Conservation (phyloP, 306 rosid species). For the Lablab purpureus region DNA sequence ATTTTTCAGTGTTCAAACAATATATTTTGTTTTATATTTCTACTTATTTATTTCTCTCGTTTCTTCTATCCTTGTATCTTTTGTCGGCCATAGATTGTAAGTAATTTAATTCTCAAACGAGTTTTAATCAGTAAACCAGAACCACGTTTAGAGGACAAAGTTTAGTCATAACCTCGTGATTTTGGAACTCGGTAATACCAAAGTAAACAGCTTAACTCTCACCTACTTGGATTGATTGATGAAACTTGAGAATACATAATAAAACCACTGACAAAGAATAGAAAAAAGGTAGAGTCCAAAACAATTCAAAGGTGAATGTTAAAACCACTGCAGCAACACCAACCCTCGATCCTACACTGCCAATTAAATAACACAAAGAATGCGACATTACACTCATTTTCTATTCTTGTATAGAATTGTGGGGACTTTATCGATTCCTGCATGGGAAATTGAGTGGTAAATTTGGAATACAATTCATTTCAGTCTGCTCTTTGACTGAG, state of each 20-base stretch:
- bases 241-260: neutral
- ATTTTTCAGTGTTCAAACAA: too few species aligned
- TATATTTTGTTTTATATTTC: too few species aligned
- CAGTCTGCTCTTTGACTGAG: constrained; percentile 40
- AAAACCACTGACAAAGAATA: neutral
- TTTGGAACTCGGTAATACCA: neutral
- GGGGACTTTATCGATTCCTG: neutral
- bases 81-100: neutral
- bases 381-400: constrained; percentile 14
- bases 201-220: neutral
- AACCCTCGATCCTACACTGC: neutral
- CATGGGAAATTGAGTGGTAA: constrained; percentile 6
- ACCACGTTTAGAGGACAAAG: neutral
- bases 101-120: neutral
- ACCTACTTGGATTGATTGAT: neutral
- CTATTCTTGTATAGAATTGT: neutral
- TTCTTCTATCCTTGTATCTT: neutral
- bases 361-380: neutral
- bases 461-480: constrained; percentile 13
- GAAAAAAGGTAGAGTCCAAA: neutral
- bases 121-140: neutral
- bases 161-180: neutral
- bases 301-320: constrained; percentile 1
- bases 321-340: neutral
- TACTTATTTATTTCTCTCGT: neutral